Evolutionary conservation across 345 rosid genomes (phyloP).

Genomic region (Erodium maritimum): DNA sequence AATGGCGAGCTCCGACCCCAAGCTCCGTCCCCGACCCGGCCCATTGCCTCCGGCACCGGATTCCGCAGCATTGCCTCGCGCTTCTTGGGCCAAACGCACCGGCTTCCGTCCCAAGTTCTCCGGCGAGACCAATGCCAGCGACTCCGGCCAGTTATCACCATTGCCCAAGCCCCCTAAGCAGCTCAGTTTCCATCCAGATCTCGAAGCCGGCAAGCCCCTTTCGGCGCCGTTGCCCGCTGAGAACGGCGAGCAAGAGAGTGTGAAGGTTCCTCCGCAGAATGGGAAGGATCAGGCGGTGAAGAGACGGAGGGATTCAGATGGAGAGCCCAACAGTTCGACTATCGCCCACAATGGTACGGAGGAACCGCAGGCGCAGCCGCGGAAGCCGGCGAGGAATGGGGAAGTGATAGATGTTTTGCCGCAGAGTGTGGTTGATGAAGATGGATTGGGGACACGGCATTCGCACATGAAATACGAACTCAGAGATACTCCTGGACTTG

Average conservation of each 20-base stretch:
- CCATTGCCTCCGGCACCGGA: conserved; percentile 70
- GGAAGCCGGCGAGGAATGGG: conserved; percentile 52
- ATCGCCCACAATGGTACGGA: conserved; percentile 32
- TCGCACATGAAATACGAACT: conserved; percentile 82
- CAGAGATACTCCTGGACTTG: conserved; percentile 88
- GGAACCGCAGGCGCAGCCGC: conserved; percentile 18
- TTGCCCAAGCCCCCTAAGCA: conserved; percentile 34
- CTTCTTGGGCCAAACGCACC: conserved; percentile 91
- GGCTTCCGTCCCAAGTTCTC: conserved; percentile 94
- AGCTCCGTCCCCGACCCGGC: conserved; percentile 57
- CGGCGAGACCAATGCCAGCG: conserved; percentile 73
- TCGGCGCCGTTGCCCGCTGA: conserved; percentile 9
- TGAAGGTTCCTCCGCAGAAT: conserved; percentile 5
- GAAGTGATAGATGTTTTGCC: conserved; percentile 52
- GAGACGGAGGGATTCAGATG: conserved; percentile 80
- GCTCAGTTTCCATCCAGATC: conserved; percentile 43
- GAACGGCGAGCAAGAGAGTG: conserved; percentile 18
- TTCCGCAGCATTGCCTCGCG: conserved; percentile 61
- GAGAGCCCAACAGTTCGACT: conserved; percentile 27
- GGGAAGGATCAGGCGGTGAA: conserved; percentile 56
- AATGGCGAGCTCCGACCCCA: conserved; percentile 69
- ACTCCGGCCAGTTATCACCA: conserved; percentile 54
- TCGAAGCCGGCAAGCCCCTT: conserved; percentile 38
- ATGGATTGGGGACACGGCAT: conserved; percentile 44
- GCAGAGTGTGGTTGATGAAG: conserved; percentile 43